Conservation (phyloP, 139 green algal genomes). For the Eudorina sp. region DNA sequence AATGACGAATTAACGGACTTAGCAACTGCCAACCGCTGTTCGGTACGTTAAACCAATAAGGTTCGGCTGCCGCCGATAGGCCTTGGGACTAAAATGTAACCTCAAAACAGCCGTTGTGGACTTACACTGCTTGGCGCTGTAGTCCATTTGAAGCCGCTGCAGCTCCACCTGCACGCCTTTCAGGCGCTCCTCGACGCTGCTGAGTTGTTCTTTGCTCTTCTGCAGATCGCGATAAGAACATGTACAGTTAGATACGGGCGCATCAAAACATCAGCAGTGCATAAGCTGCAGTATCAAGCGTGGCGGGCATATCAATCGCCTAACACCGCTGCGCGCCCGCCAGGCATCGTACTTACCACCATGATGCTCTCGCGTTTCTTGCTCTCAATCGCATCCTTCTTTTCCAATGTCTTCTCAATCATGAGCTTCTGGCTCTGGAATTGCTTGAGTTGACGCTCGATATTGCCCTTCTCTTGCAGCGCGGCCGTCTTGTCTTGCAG, state of each 20-base stretch:
- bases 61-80: too few relatives aligned
- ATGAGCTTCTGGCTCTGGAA: conserved; percentile 68
- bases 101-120: too few relatives aligned
- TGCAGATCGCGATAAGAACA: conserved; percentile 65
- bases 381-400: conserved; percentile 72
- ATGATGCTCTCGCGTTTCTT: conserved; percentile 89
- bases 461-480: conserved; percentile 76
- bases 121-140: conserved; percentile 58
- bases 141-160: conserved; percentile 68
- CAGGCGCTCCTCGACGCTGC: conserved; percentile 64
- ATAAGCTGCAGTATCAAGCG: too few relatives aligned
- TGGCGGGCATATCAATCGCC: too few relatives aligned
- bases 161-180: conserved; percentile 56
- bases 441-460: conserved; percentile 88
- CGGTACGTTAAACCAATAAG: too few relatives aligned
- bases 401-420: conserved; percentile 82
- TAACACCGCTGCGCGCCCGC: too few relatives aligned
- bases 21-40: too few relatives aligned
- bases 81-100: too few relatives aligned
- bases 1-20: too few relatives aligned
- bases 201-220: conserved; percentile 76
- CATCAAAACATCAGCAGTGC: too few relatives aligned
- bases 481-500: conserved; percentile 75
- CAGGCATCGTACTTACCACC: conserved; percentile 64
- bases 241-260: too few relatives aligned